Evolutionary conservation across 805 yeast species (phyloP).

Genomic region (Yarrowia hollandica): DNA sequence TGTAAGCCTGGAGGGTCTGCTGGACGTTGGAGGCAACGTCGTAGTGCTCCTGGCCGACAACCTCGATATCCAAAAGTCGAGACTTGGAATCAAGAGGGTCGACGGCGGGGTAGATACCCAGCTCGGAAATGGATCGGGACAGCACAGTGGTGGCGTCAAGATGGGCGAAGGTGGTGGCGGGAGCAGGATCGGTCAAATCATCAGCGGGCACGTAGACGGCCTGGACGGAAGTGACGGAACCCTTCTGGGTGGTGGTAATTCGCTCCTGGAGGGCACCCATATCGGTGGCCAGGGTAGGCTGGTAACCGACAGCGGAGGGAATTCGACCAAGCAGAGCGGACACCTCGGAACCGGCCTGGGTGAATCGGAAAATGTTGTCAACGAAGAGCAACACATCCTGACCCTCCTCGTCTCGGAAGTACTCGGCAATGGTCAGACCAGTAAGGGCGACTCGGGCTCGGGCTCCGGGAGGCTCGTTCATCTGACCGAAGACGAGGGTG

Average conservation of each 20-base stretch:
- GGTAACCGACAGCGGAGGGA: constrained; percentile 99
- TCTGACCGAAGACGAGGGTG: constrained; percentile 98
- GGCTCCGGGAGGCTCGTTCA: constrained; percentile 99
- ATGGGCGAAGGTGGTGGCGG: constrained; percentile 99
- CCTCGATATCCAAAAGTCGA: constrained; percentile 94
- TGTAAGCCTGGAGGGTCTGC: constrained; percentile 99
- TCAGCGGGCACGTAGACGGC: constrained; percentile 99
- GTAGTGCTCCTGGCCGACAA: constrained; percentile 99
- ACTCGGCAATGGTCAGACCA: constrained; percentile 99
- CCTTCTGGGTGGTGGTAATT: constrained; percentile 99
- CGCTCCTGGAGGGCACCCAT: constrained; percentile 99
- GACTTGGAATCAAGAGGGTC: constrained; percentile 99
- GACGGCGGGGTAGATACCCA: constrained; percentile 99
- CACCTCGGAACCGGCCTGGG: constrained; percentile 99
- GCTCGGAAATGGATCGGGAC: constrained; percentile 99
- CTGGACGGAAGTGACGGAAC: constrained; percentile 99
- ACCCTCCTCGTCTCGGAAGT: constrained; percentile 99
- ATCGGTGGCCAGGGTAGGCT: constrained; percentile 99
- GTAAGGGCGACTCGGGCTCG: constrained; percentile 99
- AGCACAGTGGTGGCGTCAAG: constrained; percentile 99
- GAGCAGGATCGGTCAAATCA: constrained; percentile 99
- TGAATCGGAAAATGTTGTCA: constrained; percentile 99
- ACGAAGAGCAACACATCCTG: constrained; percentile 99
- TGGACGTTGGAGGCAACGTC: constrained; percentile 92
- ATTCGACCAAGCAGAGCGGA: constrained; percentile 99